A percentile compares a stretch with the other conserved stretches of the same genome.
These are phyloP conservation scores for Erysimum cheiri DNA, from an alignment of 441 rosid species.

Conservation along the genomic window DNA sequence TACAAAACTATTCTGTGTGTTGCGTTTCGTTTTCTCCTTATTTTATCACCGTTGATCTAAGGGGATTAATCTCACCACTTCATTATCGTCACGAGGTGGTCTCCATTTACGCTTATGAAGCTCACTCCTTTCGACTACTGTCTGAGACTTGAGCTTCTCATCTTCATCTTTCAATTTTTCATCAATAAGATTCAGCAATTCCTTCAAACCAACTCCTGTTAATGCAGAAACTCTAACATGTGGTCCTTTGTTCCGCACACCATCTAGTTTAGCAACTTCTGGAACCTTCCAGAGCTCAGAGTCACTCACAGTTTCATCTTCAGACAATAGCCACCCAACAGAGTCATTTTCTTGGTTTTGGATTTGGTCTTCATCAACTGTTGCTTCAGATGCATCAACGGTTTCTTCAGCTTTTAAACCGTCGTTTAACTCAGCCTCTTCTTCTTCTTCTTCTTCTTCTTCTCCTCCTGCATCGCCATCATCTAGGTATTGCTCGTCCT, in stretches of 20 bases:
- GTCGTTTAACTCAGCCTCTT: conserved; percentile 41
- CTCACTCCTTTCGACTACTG: conserved; percentile 48
- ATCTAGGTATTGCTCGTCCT: conserved; percentile 41
- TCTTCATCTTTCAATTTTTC: conserved; percentile 58
- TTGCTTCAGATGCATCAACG: conserved; percentile 41
- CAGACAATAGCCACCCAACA: conserved; percentile 56
- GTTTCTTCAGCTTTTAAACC: conserved; percentile 40
- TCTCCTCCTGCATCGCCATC: conserved; percentile 49
- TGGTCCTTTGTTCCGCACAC: conserved; percentile 46
- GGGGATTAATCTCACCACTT: conserved; percentile 8
- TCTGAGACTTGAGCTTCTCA: conserved; percentile 45
- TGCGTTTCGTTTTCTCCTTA: conserved; percentile 2
- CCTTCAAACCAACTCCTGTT: conserved; percentile 78
- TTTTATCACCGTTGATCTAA: conserved; percentile 3
- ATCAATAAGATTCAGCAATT: conserved; percentile 65
- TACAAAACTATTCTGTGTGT: conserved; percentile 28
- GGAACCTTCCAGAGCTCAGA: conserved; percentile 43
- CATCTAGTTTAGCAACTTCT: conserved; percentile 40
- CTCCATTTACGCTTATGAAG: conserved; percentile 69
- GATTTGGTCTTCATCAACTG: conserved; percentile 37
- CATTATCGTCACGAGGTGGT: conserved; percentile 58
- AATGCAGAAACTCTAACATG: conserved; percentile 73
- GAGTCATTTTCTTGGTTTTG: conserved; percentile 44
- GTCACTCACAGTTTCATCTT: conserved; percentile 49
- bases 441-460: conserved; percentile 36